A percentile compares a stretch with the other conserved stretches of the same genome.
Evolutionary conservation across 2,329 filamentous ascomycete species (phyloP).

Genomic region (Fusarium oxysporum): DNA sequence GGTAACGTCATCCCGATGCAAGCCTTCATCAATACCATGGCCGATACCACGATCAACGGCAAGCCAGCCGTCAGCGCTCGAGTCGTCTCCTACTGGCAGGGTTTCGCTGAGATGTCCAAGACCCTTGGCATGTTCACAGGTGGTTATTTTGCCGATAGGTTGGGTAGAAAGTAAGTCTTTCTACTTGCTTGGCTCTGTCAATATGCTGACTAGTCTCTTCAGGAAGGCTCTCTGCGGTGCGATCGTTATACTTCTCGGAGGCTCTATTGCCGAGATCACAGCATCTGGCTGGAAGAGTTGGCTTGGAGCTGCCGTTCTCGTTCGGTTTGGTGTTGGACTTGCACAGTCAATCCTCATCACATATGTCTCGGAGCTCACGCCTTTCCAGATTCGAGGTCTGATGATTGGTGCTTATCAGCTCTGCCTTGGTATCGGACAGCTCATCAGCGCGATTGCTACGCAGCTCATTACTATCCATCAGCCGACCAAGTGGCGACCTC

Average conservation of each 20-base stretch:
- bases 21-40: constrained; percentile 19
- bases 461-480: not conserved
- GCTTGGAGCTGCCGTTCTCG: not conserved
- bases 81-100: constrained; percentile 26
- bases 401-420: constrained; percentile 25
- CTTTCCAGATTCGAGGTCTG: constrained; percentile 22
- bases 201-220: not conserved
- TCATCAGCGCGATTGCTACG: not conserved
- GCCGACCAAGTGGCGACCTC: not conserved
- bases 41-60: constrained; percentile 11
- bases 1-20: constrained; percentile 8
- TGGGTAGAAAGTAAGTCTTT: not conserved
- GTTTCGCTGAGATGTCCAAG: constrained; percentile 24
- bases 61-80: constrained; percentile 17
- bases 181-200: no score
- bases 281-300: not conserved
- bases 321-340: not conserved
- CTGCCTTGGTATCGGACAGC: not conserved
- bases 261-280: not conserved
- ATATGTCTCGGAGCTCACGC: constrained; percentile 17
- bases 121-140: not conserved
- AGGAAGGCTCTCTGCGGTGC: not conserved
- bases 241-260: not conserved
- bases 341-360: constrained; percentile 21
- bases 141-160: not conserved